A percentile compares a stretch with the other conserved stretches of the same genome.
These are phyloP conservation scores for Trichoderma orchidacearum DNA, from an alignment of 495 filamentous ascomycete species.

Conservation along the genomic window DNA sequence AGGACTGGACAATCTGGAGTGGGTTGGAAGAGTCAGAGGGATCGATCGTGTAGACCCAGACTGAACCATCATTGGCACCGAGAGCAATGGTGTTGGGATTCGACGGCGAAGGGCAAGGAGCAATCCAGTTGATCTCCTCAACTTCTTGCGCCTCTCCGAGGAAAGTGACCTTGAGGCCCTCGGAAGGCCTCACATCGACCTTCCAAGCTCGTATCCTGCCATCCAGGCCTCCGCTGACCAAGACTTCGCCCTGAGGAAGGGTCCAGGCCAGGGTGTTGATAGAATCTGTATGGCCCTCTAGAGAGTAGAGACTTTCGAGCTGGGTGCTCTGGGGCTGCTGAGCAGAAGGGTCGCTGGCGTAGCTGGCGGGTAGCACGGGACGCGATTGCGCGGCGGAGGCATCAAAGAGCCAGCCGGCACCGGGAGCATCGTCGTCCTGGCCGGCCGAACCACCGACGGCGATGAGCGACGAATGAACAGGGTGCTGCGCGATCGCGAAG, in stretches of 20 bases:
- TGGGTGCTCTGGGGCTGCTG: slow-evolving; percentile 33
- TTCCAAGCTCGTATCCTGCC: slow-evolving; percentile 56
- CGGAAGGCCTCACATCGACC: slow-evolving; percentile 60
- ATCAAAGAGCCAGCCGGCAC: slow-evolving; percentile 63
- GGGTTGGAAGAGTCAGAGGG: slow-evolving; percentile 35
- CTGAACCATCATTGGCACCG: slow-evolving; percentile 82
- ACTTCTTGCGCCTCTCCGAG: slow-evolving; percentile 67
- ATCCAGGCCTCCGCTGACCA: slow-evolving; percentile 78
- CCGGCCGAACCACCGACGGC: slow-evolving; percentile 82
- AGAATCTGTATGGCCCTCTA: slow-evolving; percentile 82
- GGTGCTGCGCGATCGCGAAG: slow-evolving; percentile 89
- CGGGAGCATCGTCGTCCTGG: slow-evolving; percentile 46
- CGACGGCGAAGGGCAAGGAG: slow-evolving; percentile 52
- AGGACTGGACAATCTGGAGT: slow-evolving; percentile 73
- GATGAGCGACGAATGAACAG: slow-evolving; percentile 59
- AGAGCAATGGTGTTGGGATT: slow-evolving; percentile 77
- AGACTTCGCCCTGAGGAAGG: slow-evolving; percentile 65
- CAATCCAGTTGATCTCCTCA: slow-evolving; percentile 87
- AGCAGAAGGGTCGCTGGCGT: slow-evolving; percentile 51
- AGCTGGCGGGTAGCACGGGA: slow-evolving; percentile 59
- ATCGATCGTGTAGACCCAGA: slow-evolving; percentile 88
- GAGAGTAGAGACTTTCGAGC: slow-evolving; percentile 46
- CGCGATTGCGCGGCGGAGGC: slow-evolving; percentile 48
- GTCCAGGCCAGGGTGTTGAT: slow-evolving; percentile 80
- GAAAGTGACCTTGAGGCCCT: slow-evolving; percentile 65